Evolutionary conservation across 176 grass and related monocot species (phyloP), one percentile per base, ranked within the genome.

Genomic region (Poa annua): DNA sequence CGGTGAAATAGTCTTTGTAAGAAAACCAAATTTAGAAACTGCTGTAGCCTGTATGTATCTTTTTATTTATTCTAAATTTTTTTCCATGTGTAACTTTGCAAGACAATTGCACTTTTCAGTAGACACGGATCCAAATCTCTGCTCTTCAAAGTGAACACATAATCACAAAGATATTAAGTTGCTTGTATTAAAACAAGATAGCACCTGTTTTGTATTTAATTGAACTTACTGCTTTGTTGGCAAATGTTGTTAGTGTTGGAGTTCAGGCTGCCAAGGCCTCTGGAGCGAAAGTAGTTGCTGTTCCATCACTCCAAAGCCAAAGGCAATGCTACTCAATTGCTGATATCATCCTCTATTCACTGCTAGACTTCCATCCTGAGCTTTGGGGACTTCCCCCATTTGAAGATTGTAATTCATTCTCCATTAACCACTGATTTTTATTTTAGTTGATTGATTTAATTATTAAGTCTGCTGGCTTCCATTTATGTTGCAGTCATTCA

Each of bases 261-360:
- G 84, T 97, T 17, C 88, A 80, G 82, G 92, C 84, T 80, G 92
- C 95, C 69, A 97, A 86, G 86, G 92, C 88, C 85, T 81, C 92
- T 56, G 95, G 95, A 15, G 92, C 84, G 25, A 92, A 93, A 75
- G 95, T 91, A 19, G 77, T 97, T 72, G 95, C 95, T 5, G 92
- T 97, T 82, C 95, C 95, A 80, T 97, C 95, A 42, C 92, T 94
- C 29, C 90, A 88, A 88, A 86, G 79, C 71, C 95, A 97, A 72
- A 81, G 73, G 24, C 81, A 93, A 21, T 36, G 20, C 21, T 97
- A 92, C 77, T 82, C 82, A 51, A 89, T 92, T 68, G 88, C 95
- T 17, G 86, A 94, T 88, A 50, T 39, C 32, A 71, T 94, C 52
- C 88, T 97, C 71, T 91, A 88, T 84, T 94, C 95, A 20, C 85